phyloP scores from a whole-genome alignment of 139 green algal species.

The Coccomyxa sp. region DNA sequence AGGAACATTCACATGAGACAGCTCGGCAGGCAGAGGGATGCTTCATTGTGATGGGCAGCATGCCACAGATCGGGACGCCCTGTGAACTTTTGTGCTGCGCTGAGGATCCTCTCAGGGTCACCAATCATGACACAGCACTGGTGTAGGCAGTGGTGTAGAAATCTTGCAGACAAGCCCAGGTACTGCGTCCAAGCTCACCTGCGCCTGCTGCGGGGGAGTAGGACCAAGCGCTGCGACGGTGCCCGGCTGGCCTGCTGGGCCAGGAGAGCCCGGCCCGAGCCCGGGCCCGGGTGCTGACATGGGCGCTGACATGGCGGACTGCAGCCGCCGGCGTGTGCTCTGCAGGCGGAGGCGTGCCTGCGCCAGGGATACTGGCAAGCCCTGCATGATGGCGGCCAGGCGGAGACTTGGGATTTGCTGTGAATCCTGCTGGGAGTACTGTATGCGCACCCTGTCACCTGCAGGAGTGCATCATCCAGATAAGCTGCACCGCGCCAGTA shows the following conservation, averaged over 20 bases:
- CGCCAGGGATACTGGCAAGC: background rate
- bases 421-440: background rate
- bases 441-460: background rate
- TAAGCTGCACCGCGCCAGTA: background rate
- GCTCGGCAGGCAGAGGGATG: too few species aligned
- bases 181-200: background rate
- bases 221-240: background rate
- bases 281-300: too few species aligned
- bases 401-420: background rate
- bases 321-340: background rate
- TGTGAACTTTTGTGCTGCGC: too few species aligned
- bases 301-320: too few species aligned
- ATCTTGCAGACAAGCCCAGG: too few species aligned
- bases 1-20: too few species aligned
- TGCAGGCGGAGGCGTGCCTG: background rate
- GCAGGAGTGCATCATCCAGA: background rate
- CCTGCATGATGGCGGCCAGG: background rate
- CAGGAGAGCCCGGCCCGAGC: too few species aligned
- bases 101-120: too few species aligned
- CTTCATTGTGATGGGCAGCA: too few species aligned
- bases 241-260: background rate
- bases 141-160: too few species aligned
- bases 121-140: too few species aligned
- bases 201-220: background rate
- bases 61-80: too few species aligned